Base-by-base conservation (phyloP, 1,139 yeast genomes). In the Taphrina wiesneri region DNA sequence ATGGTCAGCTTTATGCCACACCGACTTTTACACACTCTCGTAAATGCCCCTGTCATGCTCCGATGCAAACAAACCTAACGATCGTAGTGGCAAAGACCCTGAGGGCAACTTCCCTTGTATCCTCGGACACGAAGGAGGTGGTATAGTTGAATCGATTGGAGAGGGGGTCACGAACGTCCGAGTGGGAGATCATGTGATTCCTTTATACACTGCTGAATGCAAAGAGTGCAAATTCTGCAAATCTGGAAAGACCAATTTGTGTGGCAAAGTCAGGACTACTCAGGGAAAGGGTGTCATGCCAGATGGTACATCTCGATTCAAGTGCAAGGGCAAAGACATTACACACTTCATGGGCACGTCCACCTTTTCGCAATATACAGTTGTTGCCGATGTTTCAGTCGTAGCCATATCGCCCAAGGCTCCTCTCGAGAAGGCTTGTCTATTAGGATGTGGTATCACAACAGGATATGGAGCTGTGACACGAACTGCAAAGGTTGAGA, bases 391-490 rank as follows among this genome's bases (percentile, higher is more conserved):
- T 76, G 93, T 93, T 70, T 90, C 97, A n/a, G 91, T 92, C 41
- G 99, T 92, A 67, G 95, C 96, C 19, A 91, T 93, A 70, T 86
- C 90, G 77, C 86, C 87, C 68, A 79, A 84, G 70, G 98, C 97
- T 66, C 88, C 90, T 69, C 82, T 86, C 75, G 96, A 90, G 75
- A 85, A 87, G 75, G 88, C 95, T 56, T 92, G 98, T 81, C 80
- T 93, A 77, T 84, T 95, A 73, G 99, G 99, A 56, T 93, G 99
- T 78, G 99, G 99, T 81, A 90, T 93, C 75, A 93, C 99, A 69
- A 93, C 99, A 65, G 99, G 99, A 70, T 90, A 89, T 77, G 99
- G 99, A 77, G 97, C 99, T 65, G 99, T 97, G 65, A 84, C 90
- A 72, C 88, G 90, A 79, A 90, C 97, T 65, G 99, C 98, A 70